Conservation (phyloP, 345 rosid species). For the Noccaea bulbosa region DNA sequence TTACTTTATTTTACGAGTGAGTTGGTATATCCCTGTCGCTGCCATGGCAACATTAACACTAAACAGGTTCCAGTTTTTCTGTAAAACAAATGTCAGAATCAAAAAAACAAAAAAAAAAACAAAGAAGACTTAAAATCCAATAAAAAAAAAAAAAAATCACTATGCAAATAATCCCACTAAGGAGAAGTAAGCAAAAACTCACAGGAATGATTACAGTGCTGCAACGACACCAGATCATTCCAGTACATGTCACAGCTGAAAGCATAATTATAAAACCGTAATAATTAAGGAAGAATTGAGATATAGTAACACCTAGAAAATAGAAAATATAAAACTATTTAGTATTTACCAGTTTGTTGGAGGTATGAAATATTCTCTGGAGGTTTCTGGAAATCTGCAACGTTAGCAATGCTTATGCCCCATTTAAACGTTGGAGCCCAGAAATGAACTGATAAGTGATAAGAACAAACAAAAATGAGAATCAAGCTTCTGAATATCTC, state of each 20-base stretch:
- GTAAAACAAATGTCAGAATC: conserved; percentile 38
- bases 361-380: conserved; percentile 55
- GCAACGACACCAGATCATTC: conserved; percentile 77
- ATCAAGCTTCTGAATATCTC: not conserved
- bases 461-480: not conserved
- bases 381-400: conserved; percentile 54
- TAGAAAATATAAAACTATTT: too few relatives aligned
- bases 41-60: conserved; percentile 88
- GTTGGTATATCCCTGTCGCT: conserved; percentile 80
- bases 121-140: not conserved
- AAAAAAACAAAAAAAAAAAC: not conserved
- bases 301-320: not conserved
- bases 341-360: conserved; percentile 47
- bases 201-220: conserved; percentile 82
- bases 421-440: conserved; percentile 66
- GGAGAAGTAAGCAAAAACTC: conserved; percentile 49
- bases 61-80: conserved; percentile 94
- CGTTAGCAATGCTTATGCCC: conserved; percentile 55
- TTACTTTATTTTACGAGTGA: conserved; percentile 77
- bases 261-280: not conserved
- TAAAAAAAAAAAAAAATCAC: too few relatives aligned
- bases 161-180: too few relatives aligned
- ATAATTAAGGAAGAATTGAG: too few relatives aligned
- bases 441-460: conserved; percentile 59
- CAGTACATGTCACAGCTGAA: conserved; percentile 75